Percentiles rank a stretch among this genome's conserved stretches.
phyloP scores from a whole-genome alignment of 805 yeast genomes.

The Saccharomycopsis sp. region DNA sequence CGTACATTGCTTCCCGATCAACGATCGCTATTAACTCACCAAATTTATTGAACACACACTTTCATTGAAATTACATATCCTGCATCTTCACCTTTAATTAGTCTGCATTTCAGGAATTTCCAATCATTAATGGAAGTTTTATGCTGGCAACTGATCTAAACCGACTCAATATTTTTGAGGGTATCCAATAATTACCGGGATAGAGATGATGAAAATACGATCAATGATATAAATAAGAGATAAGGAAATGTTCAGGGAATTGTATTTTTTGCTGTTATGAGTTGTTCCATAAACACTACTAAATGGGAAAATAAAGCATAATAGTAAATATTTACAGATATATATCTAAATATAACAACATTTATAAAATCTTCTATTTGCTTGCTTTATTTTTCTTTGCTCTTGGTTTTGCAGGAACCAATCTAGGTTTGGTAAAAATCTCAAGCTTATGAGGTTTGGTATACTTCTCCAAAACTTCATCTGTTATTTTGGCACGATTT shows the following conservation, averaged over 20 bases:
- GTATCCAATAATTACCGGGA: conserved; percentile 3
- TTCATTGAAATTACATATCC: not conserved
- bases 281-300: too few species aligned
- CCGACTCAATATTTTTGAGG: not conserved
- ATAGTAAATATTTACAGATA: too few species aligned
- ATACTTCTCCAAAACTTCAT: conserved; percentile 53
- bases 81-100: not conserved
- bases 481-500: conserved; percentile 59
- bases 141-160: conserved; percentile 8
- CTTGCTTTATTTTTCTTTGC: conserved; percentile 33
- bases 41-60: not conserved
- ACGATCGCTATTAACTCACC: not conserved
- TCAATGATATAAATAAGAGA: conserved; percentile 6
- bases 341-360: too few species aligned
- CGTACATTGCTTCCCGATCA: not conserved
- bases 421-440: conserved; percentile 68
- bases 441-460: conserved; percentile 81
- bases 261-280: not conserved
- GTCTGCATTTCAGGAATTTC: not conserved
- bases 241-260: not conserved
- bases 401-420: conserved; percentile 59
- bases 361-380: not conserved
- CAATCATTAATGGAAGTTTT: not conserved
- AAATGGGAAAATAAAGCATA: too few species aligned
- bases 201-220: not conserved